Evolutionary conservation across 2,329 filamentous ascomycete genomes (phyloP), one percentile per base, ranked within the genome.

Genomic region (Verticillium nonalfalfae): DNA sequence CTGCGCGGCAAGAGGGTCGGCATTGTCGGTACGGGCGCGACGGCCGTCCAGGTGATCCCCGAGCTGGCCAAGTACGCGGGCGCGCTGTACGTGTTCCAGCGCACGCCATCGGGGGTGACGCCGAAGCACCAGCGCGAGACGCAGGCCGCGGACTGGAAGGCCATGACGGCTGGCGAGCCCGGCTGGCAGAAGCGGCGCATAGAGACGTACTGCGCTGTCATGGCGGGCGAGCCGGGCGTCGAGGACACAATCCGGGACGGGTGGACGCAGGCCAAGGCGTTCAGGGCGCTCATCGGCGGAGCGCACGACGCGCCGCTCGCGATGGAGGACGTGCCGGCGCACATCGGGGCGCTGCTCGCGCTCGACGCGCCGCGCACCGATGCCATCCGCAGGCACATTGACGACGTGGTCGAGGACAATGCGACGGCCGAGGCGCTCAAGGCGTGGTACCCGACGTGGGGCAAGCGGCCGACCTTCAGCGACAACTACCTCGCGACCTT

Each of bases 391-490:
- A 70, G 70, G 3, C 77, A 81, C 2, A 74, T 80, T 6, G 78
- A 81, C n/a, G 66, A 73, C 0, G 70, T 81, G n/a, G 84, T 89
- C n/a, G 70, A 79, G 40, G 79, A 88, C 65, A 70, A 71, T 11
- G 71, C 69, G 1, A 83, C 79, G 0, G 85, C 85, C 0, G 76
- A 77, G 34, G 76, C 71, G 2, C 76, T 88, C 7, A 83, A 85
- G 67, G 75, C 84, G 0, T 87, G 83, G 82, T 89, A 88, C 67
- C 79, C 82, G 0, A 72, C 73, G 0, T 87, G 82, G 79, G 89
- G 86, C 75, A 89, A 89, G 70, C 79, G 86, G 0, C 85, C 86
- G 0, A 80, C 76, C 50, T 88, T 87, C 71, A 83, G 84, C 70
- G 83, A 88, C 66, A 77, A 80, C 5, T 88, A 86, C 66, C 77